Evolutionary conservation across 2,329 filamentous ascomycete species (phyloP).

Genomic region (Scedosporium boydii): DNA sequence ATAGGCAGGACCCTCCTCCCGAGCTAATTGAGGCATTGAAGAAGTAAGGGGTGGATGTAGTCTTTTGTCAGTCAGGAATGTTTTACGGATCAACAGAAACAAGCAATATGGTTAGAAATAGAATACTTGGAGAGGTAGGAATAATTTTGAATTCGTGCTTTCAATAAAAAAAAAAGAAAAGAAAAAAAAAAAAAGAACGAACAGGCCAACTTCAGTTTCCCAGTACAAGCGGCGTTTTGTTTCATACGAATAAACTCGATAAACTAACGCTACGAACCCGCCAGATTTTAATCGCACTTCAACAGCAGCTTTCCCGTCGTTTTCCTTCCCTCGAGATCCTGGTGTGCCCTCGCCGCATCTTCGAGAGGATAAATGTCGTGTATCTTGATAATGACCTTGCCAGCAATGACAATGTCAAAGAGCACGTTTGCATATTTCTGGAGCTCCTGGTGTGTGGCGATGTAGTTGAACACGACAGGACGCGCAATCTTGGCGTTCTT

Average conservation of each 20-base stretch:
- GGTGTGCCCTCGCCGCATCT: conserved; percentile 63
- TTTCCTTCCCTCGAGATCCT: conserved; percentile 70
- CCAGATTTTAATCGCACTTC: conserved; percentile 39
- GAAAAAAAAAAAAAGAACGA: too few relatives aligned
- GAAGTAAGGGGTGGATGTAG: conserved; percentile 12
- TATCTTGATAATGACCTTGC: conserved; percentile 62
- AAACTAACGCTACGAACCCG: background rate
- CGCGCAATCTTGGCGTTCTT: conserved; percentile 74
- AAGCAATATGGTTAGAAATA: too few relatives aligned
- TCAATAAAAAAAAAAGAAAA: too few relatives aligned
- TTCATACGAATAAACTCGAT: background rate
- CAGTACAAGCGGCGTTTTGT: too few relatives aligned
- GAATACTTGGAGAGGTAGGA: too few relatives aligned
- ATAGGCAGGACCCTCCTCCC: conserved; percentile 81
- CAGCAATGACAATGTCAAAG: conserved; percentile 59
- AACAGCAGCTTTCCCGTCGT: conserved; percentile 78
- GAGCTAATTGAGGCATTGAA: conserved; percentile 62
- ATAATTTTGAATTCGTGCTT: too few relatives aligned
- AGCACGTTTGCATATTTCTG: conserved; percentile 62
- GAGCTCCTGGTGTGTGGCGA: conserved; percentile 60
- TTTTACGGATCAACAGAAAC: too few relatives aligned
- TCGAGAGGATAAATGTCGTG: conserved; percentile 70
- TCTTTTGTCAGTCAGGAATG: background rate
- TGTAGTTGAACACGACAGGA: conserved; percentile 64
- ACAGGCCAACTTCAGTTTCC: too few relatives aligned